phyloP scores from a whole-genome alignment of 768 basidiomycete genomes.

The Tylopilus sp. region DNA sequence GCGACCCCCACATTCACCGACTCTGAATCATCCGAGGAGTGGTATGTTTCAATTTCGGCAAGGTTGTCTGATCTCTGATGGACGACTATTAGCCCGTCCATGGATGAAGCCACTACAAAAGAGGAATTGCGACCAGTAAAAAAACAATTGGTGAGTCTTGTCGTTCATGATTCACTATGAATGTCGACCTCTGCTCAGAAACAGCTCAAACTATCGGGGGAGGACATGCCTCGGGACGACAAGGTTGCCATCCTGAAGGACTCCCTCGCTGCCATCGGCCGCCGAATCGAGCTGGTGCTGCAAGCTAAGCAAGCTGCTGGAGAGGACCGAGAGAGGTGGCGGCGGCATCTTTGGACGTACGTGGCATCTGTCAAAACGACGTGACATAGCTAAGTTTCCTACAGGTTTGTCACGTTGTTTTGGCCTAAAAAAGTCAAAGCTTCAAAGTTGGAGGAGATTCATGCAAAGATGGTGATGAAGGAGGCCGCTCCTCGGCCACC shows the following conservation, averaged over 20 bases:
- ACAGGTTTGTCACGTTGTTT: constrained; percentile 90
- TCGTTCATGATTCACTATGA: neutral
- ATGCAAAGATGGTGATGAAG: constrained; percentile 94
- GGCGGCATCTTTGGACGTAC: constrained; percentile 95
- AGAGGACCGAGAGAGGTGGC: constrained; percentile 83
- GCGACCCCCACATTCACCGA: constrained; percentile 97
- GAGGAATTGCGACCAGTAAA: constrained; percentile 96
- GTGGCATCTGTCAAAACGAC: constrained; percentile 34
- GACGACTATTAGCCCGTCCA: constrained; percentile 64
- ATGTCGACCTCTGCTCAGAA: constrained; percentile 51
- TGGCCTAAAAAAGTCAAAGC: constrained; percentile 98
- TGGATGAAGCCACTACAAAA: constrained; percentile 92
- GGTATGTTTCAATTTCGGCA: constrained; percentile 48
- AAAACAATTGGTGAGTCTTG: constrained; percentile 75
- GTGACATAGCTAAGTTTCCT: constrained; percentile 5
- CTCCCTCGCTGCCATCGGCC: constrained; percentile 89
- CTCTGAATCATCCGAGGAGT: constrained; percentile 89
- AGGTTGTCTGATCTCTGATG: constrained; percentile 6
- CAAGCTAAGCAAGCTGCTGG: constrained; percentile 72
- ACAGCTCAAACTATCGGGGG: constrained; percentile 91
- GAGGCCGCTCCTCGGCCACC: constrained; percentile 65
- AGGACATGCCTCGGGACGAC: constrained; percentile 90
- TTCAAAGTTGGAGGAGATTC: constrained; percentile 89
- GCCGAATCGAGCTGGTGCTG: constrained; percentile 83
- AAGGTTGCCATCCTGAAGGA: constrained; percentile 96